Conservation (phyloP, 2,329 filamentous ascomycete genomes). For the Pestalotiopsis fici region DNA sequence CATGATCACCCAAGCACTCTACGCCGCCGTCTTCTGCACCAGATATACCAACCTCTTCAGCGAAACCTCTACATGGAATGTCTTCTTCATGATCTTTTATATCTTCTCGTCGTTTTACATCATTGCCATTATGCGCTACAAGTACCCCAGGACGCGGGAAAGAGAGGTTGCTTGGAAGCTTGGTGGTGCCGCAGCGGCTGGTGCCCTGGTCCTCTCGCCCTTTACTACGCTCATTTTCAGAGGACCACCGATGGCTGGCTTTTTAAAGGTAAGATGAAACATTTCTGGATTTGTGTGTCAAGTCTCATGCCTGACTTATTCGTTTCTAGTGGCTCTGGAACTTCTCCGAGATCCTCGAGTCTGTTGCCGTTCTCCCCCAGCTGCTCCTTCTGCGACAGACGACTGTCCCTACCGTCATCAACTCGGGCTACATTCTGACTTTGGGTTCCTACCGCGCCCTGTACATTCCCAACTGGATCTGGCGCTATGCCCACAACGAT, state of each 20-base stretch:
- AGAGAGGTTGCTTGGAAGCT: constrained; percentile 93
- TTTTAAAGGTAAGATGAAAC: constrained; percentile 46
- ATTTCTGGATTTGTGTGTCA: neutral
- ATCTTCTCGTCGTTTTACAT: constrained; percentile 83
- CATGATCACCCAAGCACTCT: constrained; percentile 86
- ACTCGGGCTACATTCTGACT: constrained; percentile 91
- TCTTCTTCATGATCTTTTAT: constrained; percentile 87
- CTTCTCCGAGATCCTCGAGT: constrained; percentile 91
- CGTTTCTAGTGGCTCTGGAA: constrained; percentile 71
- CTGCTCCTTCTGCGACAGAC: constrained; percentile 90
- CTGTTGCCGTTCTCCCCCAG: constrained; percentile 86
- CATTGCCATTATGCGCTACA: constrained; percentile 81
- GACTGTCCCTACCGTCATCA: constrained; percentile 92
- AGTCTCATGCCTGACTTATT: neutral
- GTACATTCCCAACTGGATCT: constrained; percentile 91
- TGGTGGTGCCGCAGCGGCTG: constrained; percentile 68
- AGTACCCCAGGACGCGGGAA: constrained; percentile 86
- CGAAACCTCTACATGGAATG: constrained; percentile 65
- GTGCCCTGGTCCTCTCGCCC: constrained; percentile 68
- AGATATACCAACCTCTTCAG: constrained; percentile 83
- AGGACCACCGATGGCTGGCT: constrained; percentile 42
- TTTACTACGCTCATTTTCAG: constrained; percentile 72
- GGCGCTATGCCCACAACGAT: constrained; percentile 58
- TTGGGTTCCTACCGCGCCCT: constrained; percentile 86
- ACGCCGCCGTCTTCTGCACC: constrained; percentile 81